phyloP scores from a whole-genome alignment of 495 filamentous ascomycete genomes.

The Physcia stellaris region DNA sequence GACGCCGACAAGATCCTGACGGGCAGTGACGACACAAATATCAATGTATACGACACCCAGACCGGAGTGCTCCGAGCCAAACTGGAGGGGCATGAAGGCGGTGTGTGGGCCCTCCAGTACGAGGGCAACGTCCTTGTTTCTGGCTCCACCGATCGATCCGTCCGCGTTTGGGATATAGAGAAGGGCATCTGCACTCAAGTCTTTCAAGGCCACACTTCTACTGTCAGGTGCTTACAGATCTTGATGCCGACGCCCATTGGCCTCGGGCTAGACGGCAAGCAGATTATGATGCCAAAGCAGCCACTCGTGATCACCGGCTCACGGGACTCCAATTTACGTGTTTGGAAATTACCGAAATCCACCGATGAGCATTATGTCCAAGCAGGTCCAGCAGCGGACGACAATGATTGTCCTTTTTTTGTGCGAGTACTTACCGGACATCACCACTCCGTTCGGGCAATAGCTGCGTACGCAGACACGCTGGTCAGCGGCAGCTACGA shows the following conservation, averaged over 20 bases:
- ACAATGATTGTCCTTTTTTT: slow-evolving; percentile 85
- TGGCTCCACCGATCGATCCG: slow-evolving; percentile 89
- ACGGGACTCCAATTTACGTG: slow-evolving; percentile 81
- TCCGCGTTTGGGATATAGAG: slow-evolving; percentile 96
- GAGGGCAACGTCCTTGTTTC: slow-evolving; percentile 90
- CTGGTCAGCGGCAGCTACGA: slow-evolving; percentile 99
- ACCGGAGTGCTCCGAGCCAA: slow-evolving; percentile 73
- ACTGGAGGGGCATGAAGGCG: slow-evolving; percentile 87
- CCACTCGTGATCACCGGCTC: slow-evolving; percentile 96
- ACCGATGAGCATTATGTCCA: slow-evolving; percentile 64
- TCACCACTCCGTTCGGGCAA: slow-evolving; percentile 90
- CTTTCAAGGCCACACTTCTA: slow-evolving; percentile 95
- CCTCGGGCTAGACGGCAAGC: slow-evolving; percentile 52
- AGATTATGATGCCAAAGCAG: slow-evolving; percentile 78
- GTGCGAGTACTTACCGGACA: slow-evolving; percentile 78
- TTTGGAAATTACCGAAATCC: slow-evolving; percentile 89
- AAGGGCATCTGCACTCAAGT: slow-evolving; percentile 81
- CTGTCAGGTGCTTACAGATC: slow-evolving; percentile 91
- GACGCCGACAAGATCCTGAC: slow-evolving; percentile 97
- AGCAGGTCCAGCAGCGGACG: slow-evolving; percentile 57
- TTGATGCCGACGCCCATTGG: slow-evolving; percentile 74
- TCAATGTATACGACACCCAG: slow-evolving; percentile 96
- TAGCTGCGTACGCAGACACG: slow-evolving; percentile 88
- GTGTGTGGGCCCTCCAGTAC: slow-evolving; percentile 96
- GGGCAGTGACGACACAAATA: slow-evolving; percentile 93